These are phyloP conservation scores for Pythium dissimile DNA, from an alignment of 352 stramenopile species.

Conservation along the genomic window DNA sequence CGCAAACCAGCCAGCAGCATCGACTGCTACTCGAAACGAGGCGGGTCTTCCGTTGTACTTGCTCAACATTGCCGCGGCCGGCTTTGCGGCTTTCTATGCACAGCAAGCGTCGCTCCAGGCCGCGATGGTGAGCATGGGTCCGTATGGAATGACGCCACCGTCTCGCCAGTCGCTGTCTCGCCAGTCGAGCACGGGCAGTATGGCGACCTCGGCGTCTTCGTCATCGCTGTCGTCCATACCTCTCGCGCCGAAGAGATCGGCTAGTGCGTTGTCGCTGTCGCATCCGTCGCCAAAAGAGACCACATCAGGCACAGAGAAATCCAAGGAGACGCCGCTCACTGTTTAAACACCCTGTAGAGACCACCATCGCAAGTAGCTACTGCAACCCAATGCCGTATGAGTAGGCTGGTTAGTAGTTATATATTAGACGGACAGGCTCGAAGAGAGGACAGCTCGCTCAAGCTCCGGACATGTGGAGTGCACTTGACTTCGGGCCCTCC, in stretches of 20 bases:
- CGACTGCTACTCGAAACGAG: background rate
- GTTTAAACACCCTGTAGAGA: conserved; percentile 1
- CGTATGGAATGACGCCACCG: background rate
- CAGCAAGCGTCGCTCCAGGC: conserved; percentile 43
- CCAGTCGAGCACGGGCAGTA: conserved; percentile 16
- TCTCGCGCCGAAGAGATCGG: conserved; percentile 8
- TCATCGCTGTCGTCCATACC: conserved; percentile 6
- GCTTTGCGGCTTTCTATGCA: conserved; percentile 55
- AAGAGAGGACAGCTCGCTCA: no score
- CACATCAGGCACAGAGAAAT: conserved; percentile 4
- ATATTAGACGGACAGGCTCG: no score
- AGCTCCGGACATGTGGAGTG: background rate
- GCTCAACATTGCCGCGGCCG: conserved; percentile 50
- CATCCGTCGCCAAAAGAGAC: conserved; percentile 8
- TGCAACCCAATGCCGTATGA: no score
- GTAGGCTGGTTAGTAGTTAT: no score
- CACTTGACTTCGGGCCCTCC: background rate
- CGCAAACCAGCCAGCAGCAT: background rate
- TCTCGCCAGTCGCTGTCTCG: conserved; percentile 14
- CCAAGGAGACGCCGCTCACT: conserved; percentile 10
- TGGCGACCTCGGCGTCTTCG: conserved; percentile 11
- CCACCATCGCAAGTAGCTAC: no score
- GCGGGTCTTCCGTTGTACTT: conserved; percentile 48
- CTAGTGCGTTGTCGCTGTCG: conserved; percentile 4
- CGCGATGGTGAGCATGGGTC: conserved; percentile 13